These are phyloP conservation scores for Solanum medicagineum DNA, from an alignment of 257 asterid species.

Conservation along the genomic window DNA sequence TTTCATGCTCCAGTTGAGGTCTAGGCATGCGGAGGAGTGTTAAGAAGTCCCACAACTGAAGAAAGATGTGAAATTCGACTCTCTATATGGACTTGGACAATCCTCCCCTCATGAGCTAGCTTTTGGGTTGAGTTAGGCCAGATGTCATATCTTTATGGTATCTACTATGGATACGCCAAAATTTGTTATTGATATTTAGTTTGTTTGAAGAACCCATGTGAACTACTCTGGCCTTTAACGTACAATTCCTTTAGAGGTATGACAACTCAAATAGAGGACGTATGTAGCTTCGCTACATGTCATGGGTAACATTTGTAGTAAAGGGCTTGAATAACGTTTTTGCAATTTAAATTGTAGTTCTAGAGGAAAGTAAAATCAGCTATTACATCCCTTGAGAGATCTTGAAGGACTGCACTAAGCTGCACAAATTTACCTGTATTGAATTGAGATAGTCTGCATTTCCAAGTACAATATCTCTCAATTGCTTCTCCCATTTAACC, in stretches of 20 bases:
- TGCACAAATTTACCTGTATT: constrained; percentile 51
- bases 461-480: constrained; percentile 45
- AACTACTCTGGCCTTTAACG: background rate
- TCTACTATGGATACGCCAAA: background rate
- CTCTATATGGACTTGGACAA: too few species aligned
- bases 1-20: too few species aligned
- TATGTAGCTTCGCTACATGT: background rate
- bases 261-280: background rate
- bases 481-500: constrained; percentile 77
- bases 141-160: background rate
- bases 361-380: background rate
- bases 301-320: background rate
- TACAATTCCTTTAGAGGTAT: background rate
- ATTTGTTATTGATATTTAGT: background rate
- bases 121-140: too few species aligned
- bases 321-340: background rate
- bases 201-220: background rate
- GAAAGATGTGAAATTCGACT: too few species aligned
- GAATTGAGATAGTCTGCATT: constrained; percentile 69
- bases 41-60: too few species aligned
- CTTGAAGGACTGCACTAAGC: background rate
- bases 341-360: background rate
- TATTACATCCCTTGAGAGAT: background rate
- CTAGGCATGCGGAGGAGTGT: too few species aligned
- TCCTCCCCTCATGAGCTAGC: too few species aligned